Evolutionary conservation across 257 asterid species (phyloP).

Genomic region (Scutellaria baicalensis): DNA sequence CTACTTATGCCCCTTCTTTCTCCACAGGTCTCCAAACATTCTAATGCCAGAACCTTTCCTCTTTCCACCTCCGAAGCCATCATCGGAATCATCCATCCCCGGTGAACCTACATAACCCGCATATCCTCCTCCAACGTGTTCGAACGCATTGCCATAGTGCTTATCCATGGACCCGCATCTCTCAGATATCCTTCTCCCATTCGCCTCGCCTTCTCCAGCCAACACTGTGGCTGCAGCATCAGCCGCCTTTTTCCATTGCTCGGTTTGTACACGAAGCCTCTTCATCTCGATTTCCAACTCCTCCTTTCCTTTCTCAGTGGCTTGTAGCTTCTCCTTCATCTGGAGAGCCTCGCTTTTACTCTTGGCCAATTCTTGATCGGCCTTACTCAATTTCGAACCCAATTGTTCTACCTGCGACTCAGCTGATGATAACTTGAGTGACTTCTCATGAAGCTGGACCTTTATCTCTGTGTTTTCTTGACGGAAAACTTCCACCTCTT

Average conservation of each 20-base stretch:
- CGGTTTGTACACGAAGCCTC: slow-evolving; percentile 79
- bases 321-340: slow-evolving; percentile 42
- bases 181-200: slow-evolving; percentile 63
- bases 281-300: slow-evolving; percentile 77
- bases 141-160: slow-evolving; percentile 36
- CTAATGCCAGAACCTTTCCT: slow-evolving; percentile 61
- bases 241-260: slow-evolving; percentile 97
- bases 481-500: slow-evolving; percentile 25
- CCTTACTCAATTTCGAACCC: slow-evolving; percentile 26
- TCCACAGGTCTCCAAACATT: slow-evolving; percentile 93
- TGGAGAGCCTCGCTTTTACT: slow-evolving; percentile 26
- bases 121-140: slow-evolving; percentile 35
- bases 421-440: slow-evolving; percentile 27
- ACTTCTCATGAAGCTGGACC: slow-evolving; percentile 38
- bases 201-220: slow-evolving; percentile 59
- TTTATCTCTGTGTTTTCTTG: slow-evolving; percentile 46
- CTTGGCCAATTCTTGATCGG: slow-evolving; percentile 51
- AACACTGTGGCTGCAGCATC: slow-evolving; percentile 89
- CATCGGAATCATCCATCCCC: slow-evolving; percentile 39
- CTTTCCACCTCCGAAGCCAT: slow-evolving; percentile 61
- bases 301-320: slow-evolving; percentile 43
- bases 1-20: slow-evolving; percentile 71
- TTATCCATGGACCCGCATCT: slow-evolving; percentile 98
- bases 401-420: slow-evolving; percentile 37
- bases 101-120: slow-evolving; percentile 51